A percentile compares a stretch with the other conserved stretches of the same genome.
Evolutionary conservation across 306 rosid species (phyloP).

Genomic region (Lathyrus oleraceus): DNA sequence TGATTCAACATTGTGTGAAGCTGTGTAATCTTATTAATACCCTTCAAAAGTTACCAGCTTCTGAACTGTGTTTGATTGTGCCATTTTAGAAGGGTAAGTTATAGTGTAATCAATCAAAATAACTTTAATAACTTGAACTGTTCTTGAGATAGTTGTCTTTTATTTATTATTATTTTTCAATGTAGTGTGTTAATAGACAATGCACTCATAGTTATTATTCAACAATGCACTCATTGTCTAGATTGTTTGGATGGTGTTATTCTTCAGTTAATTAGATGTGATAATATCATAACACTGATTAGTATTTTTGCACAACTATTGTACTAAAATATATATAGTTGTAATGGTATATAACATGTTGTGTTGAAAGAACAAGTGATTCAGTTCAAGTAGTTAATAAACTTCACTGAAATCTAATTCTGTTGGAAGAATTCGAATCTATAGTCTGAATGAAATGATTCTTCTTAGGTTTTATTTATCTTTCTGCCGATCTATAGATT

Average conservation of each 20-base stretch:
- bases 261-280: neutral
- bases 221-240: neutral
- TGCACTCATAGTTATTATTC: neutral
- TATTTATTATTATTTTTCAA: no score
- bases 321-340: neutral
- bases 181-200: neutral
- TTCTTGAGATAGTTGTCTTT: neutral
- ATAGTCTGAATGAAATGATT: no score
- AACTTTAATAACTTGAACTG: neutral
- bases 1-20: conserved; percentile 6
- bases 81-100: conserved; percentile 3
- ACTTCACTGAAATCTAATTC: no score
- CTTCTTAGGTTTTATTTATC: no score
- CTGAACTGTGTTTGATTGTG: conserved; percentile 12
- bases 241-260: neutral
- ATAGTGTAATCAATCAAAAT: neutral
- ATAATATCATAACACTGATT: neutral
- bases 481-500: no score
- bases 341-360: neutral
- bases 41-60: neutral
- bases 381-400: no score
- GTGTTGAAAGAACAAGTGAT: no score
- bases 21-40: neutral
- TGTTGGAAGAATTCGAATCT: no score
- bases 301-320: neutral